A percentile compares a stretch with the other conserved stretches of the same genome.
Conservation (phyloP, 495 filamentous ascomycete species). For the Talaromyces adpressus region DNA sequence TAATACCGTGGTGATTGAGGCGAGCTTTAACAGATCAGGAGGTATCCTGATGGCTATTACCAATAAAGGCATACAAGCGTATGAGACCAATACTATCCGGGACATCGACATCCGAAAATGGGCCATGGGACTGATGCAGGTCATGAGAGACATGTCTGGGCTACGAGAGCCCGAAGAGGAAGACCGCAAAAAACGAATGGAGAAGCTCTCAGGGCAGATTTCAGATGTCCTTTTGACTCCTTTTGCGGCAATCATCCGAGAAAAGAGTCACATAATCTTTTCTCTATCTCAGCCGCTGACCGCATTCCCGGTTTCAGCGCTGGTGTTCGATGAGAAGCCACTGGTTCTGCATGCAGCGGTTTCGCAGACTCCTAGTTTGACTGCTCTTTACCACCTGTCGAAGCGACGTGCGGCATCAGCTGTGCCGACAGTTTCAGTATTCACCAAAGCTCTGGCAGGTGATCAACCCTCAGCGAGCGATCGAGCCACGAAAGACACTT, state of each 20-base stretch:
- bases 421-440: conserved; percentile 19
- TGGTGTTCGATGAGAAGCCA: conserved; percentile 17
- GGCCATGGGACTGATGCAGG: conserved; percentile 18
- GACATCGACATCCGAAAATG: conserved; percentile 10
- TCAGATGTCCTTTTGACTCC: conserved; percentile 16
- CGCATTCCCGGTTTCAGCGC: conserved; percentile 20
- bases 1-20: conserved; percentile 19
- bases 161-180: conserved; percentile 14
- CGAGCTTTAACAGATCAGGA: conserved; percentile 15
- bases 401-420: conserved; percentile 14
- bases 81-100: background rate
- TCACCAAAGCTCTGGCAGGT: conserved; percentile 16
- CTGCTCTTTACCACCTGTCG: conserved; percentile 20
- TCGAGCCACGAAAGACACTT: conserved; percentile 10
- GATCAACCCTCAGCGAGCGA: background rate
- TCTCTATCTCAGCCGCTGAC: conserved; percentile 22
- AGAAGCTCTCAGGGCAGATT: conserved; percentile 11
- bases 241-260: conserved; percentile 16
- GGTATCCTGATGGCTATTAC: conserved; percentile 18
- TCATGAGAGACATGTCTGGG: conserved; percentile 18
- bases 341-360: conserved; percentile 19
- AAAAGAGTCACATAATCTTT: conserved; percentile 22
- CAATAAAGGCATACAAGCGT: conserved; percentile 15
- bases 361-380: conserved; percentile 22
- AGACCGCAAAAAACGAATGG: conserved; percentile 9